Evolutionary conservation across 2,329 filamentous ascomycete species (phyloP).

Genomic region (Penicillium glabrum): DNA sequence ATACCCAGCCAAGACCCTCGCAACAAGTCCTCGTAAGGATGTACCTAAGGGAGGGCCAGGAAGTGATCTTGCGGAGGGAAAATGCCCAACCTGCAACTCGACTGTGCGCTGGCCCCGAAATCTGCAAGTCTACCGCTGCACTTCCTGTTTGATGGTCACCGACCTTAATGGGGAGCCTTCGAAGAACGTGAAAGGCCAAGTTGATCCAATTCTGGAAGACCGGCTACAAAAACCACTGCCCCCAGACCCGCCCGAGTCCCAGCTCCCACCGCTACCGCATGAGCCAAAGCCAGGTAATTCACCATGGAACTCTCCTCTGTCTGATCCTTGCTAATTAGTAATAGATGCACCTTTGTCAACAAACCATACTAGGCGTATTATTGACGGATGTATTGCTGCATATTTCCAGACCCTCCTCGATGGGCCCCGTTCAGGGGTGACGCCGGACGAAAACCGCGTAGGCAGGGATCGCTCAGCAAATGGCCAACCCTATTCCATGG

Average conservation of each 20-base stretch:
- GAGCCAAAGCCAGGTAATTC: conserved; percentile 12
- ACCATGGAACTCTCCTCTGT: background rate
- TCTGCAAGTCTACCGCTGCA: conserved; percentile 74
- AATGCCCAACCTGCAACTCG: conserved; percentile 83
- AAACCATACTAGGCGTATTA: conserved; percentile 59
- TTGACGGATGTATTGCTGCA: conserved; percentile 54
- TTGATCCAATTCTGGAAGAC: conserved; percentile 9
- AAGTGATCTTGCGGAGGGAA: conserved; percentile 66
- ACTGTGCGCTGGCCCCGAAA: conserved; percentile 76
- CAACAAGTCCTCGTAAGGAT: conserved; percentile 42
- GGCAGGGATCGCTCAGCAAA: conserved; percentile 6
- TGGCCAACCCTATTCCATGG: conserved; percentile 9
- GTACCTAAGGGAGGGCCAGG: conserved; percentile 37
- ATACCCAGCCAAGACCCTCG: conserved; percentile 33
- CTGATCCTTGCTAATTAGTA: conserved; percentile 7
- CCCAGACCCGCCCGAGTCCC: conserved; percentile 5
- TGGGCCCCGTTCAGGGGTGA: conserved; percentile 16
- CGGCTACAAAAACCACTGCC: conserved; percentile 1
- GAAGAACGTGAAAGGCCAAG: conserved; percentile 22
- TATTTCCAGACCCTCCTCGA: conserved; percentile 49
- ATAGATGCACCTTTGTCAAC: conserved; percentile 56
- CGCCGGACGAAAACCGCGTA: conserved; percentile 18
- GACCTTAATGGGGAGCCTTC: conserved; percentile 59
- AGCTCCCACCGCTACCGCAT: conserved; percentile 2
- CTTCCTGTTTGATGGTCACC: conserved; percentile 81